phyloP scores from a whole-genome alignment of 2,329 filamentous ascomycete species.

The Elsinoe batatas region DNA sequence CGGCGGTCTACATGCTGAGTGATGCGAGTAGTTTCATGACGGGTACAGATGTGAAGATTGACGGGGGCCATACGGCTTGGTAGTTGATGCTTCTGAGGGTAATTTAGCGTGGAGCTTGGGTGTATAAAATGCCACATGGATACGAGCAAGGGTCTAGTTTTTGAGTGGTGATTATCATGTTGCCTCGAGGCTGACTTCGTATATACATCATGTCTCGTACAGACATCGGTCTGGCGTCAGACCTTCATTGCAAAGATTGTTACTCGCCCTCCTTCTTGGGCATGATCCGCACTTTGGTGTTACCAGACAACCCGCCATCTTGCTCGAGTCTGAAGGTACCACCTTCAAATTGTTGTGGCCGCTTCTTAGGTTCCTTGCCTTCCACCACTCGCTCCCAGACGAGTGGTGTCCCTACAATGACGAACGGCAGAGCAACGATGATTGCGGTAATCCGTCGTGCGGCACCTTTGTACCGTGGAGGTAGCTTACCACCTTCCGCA shows the following conservation, averaged over 20 bases:
- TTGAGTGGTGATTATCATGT: background rate
- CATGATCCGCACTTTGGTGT: background rate
- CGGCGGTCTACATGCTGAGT: conserved; percentile 31
- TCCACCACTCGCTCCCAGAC: conserved; percentile 11
- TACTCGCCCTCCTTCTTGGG: background rate
- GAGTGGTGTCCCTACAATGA: conserved; percentile 9
- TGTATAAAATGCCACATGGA: background rate
- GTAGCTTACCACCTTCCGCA: conserved; percentile 7
- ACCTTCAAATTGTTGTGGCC: background rate
- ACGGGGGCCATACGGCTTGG: conserved; percentile 47
- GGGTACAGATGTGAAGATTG: conserved; percentile 44
- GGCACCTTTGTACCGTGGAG: conserved; percentile 9
- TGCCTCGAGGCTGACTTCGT: background rate
- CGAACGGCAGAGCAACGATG: conserved; percentile 12
- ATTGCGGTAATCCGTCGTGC: conserved; percentile 9
- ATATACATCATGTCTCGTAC: background rate
- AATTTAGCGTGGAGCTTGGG: background rate
- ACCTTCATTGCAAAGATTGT: background rate
- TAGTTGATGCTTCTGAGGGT: conserved; percentile 21
- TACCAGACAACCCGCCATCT: background rate
- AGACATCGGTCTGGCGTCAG: background rate
- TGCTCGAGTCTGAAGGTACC: conserved; percentile 2
- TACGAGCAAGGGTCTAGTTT: background rate
- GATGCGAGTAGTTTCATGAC: conserved; percentile 46
- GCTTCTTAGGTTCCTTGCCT: conserved; percentile 26